phyloP scores from a whole-genome alignment of 2,329 filamentous ascomycete genomes.

The Knufia fluminis region DNA sequence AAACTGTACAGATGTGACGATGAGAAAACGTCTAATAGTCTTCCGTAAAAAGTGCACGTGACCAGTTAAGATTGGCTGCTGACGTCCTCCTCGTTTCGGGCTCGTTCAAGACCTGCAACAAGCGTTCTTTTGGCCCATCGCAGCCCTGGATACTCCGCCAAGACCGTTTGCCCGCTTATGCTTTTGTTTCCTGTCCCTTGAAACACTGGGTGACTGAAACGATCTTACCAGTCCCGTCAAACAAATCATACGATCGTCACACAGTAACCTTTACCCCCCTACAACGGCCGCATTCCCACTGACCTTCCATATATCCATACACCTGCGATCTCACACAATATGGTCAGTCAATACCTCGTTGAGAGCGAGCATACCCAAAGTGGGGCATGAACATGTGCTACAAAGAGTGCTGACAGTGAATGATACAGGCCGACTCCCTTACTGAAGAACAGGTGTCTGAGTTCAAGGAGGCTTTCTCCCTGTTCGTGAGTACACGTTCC shows the following conservation, averaged over 20 bases:
- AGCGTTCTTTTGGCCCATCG: not conserved
- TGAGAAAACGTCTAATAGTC: too few relatives aligned
- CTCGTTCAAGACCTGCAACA: too few relatives aligned
- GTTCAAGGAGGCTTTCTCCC: conserved; percentile 99
- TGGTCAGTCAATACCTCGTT: not conserved
- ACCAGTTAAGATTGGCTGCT: conserved; percentile 14
- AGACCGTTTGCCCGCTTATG: not conserved
- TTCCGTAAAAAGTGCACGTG: not conserved
- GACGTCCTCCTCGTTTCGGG: not conserved
- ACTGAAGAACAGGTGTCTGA: conserved; percentile 99
- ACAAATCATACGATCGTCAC: not conserved
- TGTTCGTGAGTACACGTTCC: conserved; percentile 69
- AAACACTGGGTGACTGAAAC: not conserved
- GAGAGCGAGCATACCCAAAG: not conserved
- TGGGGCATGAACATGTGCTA: conserved; percentile 7
- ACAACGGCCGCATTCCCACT: not conserved
- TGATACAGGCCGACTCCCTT: conserved; percentile 78
- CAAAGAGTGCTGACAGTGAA: conserved; percentile 29
- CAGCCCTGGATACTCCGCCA: not conserved
- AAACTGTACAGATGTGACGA: too few relatives aligned
- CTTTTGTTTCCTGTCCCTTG: not conserved
- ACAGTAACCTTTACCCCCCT: not conserved
- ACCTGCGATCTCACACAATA: not conserved
- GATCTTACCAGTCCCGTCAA: not conserved
- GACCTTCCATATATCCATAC: not conserved